Percentiles rank a stretch among this genome's conserved stretches.
Conservation (phyloP, 106 monocot genomes). For the Alisma plantagoaquatica region DNA sequence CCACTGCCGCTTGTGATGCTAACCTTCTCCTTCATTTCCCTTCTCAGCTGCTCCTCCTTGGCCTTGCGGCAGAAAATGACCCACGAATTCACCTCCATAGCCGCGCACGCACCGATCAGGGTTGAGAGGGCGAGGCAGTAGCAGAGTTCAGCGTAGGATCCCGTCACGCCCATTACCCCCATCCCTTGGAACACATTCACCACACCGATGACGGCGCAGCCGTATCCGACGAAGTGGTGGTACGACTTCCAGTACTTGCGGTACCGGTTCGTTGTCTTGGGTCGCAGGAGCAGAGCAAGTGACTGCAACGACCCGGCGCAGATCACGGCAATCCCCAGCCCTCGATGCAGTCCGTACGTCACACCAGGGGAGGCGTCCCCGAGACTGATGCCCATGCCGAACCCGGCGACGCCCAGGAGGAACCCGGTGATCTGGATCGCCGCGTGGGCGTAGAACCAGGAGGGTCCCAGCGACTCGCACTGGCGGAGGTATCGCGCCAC, state of each 20-base stretch:
- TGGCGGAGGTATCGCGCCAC: constrained; percentile 65
- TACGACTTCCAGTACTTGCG: constrained; percentile 93
- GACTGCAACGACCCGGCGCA: constrained; percentile 46
- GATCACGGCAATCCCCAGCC: constrained; percentile 47
- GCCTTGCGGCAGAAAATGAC: constrained; percentile 56
- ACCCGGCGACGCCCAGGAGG: constrained; percentile 37
- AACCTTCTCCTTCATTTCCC: constrained; percentile 12
- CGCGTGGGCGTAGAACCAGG: constrained; percentile 83
- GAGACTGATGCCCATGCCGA: constrained; percentile 41
- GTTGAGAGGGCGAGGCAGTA: constrained; percentile 60
- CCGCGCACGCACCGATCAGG: constrained; percentile 43
- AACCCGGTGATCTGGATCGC: constrained; percentile 44
- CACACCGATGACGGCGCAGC: constrained; percentile 55
- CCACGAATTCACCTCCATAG: constrained; percentile 85
- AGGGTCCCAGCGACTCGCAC: constrained; percentile 28
- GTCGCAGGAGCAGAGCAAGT: constrained; percentile 64
- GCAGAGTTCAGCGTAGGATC: constrained; percentile 48
- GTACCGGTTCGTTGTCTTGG: constrained; percentile 48
- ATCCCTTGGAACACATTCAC: constrained; percentile 91
- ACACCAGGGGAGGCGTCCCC: constrained; percentile 36
- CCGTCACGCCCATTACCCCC: constrained; percentile 53
- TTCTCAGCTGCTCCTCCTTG: constrained; percentile 51
- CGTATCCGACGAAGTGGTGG: constrained; percentile 87
- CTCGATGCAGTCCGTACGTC: constrained; percentile 44
- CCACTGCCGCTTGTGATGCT: not conserved